A percentile compares a stretch with the other conserved stretches of the same genome.
phyloP scores from a whole-genome alignment of 306 rosid species.

The Mucuna pruriens region DNA sequence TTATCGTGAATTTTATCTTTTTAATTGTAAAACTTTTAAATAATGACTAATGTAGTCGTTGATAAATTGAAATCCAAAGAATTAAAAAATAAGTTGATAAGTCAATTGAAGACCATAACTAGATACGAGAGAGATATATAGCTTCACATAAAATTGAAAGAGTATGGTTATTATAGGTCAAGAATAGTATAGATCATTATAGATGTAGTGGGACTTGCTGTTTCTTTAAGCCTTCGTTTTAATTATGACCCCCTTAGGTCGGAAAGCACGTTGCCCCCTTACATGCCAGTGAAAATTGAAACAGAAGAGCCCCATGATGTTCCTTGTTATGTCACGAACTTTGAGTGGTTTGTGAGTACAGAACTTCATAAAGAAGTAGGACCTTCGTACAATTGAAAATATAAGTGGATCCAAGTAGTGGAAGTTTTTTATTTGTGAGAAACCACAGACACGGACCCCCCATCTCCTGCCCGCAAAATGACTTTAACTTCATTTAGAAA shows the following conservation, averaged over 20 bases:
- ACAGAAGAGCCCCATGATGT: constrained; percentile 42
- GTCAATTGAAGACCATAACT: too few species aligned
- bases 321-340: constrained; percentile 32
- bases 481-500: constrained; percentile 29
- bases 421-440: constrained; percentile 29
- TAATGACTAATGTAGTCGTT: too few species aligned
- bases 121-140: too few species aligned
- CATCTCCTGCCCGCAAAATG: constrained; percentile 31
- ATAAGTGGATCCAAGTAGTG: constrained; percentile 38
- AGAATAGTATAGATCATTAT: constrained; percentile 18
- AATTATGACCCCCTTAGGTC: constrained; percentile 37
- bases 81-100: too few species aligned
- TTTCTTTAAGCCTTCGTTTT: constrained; percentile 41
- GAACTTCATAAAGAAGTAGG: constrained; percentile 44
- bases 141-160: too few species aligned
- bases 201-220: constrained; percentile 35
- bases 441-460: constrained; percentile 32
- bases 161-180: constrained; percentile 27
- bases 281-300: constrained; percentile 39
- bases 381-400: constrained; percentile 16
- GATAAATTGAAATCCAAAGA: too few species aligned
- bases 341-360: constrained; percentile 27
- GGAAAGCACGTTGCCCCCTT: constrained; percentile 43
- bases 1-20: too few species aligned
- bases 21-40: too few species aligned